A percentile compares a stretch with the other conserved stretches of the same genome.
Conservation (phyloP, 2,329 filamentous ascomycete genomes). For the Teratosphaeria destructans region DNA sequence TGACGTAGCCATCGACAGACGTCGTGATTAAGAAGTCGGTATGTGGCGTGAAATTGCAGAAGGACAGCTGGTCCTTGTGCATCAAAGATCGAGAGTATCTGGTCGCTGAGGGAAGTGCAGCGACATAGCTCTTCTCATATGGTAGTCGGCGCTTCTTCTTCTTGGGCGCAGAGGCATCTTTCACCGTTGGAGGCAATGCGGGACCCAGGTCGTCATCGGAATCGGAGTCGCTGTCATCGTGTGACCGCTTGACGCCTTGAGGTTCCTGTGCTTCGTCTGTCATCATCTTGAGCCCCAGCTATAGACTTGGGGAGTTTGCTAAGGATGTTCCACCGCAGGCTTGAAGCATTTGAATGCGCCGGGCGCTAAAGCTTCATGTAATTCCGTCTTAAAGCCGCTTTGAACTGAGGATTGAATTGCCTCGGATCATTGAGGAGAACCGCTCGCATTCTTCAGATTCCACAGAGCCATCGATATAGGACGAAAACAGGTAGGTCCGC, state of each 20-base stretch:
- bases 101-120: slow-evolving; percentile 67
- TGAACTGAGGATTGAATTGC: neutral
- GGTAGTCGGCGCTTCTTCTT: slow-evolving; percentile 85
- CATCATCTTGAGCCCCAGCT: slow-evolving; percentile 7
- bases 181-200: slow-evolving; percentile 65
- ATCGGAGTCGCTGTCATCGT: slow-evolving; percentile 49
- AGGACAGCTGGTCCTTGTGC: slow-evolving; percentile 92
- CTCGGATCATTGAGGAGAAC: neutral
- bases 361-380: slow-evolving; percentile 1
- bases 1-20: slow-evolving; percentile 89
- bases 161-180: slow-evolving; percentile 46
- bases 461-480: neutral
- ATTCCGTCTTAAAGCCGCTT: neutral
- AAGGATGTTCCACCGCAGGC: neutral
- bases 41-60: slow-evolving; percentile 74
- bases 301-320: neutral
- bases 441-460: no score
- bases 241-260: slow-evolving; percentile 21
- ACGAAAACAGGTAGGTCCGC: neutral
- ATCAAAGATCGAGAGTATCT: slow-evolving; percentile 94
- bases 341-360: neutral
- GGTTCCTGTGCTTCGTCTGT: slow-evolving; percentile 5
- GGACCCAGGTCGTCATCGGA: slow-evolving; percentile 78
- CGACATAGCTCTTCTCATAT: slow-evolving; percentile 90
- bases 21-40: slow-evolving; percentile 95